Conservation (phyloP, 257 asterid genomes). For the Primulina eburnea region DNA sequence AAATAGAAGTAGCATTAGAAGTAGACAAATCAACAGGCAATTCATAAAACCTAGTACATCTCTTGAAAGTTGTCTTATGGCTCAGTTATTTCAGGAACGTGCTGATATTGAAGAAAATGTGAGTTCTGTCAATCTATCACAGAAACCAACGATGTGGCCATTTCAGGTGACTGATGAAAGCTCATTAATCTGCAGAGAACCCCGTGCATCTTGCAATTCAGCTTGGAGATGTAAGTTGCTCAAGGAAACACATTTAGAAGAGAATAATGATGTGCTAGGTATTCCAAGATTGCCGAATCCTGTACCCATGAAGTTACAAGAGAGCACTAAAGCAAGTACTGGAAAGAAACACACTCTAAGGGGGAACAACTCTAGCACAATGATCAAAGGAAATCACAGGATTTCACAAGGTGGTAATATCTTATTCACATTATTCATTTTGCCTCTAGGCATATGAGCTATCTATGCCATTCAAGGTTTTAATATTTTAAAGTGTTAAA, state of each 20-base stretch:
- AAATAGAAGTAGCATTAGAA: slow-evolving; percentile 47
- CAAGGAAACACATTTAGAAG: slow-evolving; percentile 23
- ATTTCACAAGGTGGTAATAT: slow-evolving; percentile 42
- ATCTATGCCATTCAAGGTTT: neutral
- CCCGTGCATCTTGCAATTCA: slow-evolving; percentile 28
- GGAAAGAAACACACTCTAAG: slow-evolving; percentile 28
- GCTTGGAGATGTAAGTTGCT: slow-evolving; percentile 24
- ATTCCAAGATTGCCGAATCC: slow-evolving; percentile 55
- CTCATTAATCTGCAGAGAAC: slow-evolving; percentile 43
- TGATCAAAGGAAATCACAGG: slow-evolving; percentile 27
- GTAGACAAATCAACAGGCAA: slow-evolving; percentile 39
- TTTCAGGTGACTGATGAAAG: slow-evolving; percentile 57
- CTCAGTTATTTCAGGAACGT: slow-evolving; percentile 62
- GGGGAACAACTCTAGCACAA: slow-evolving; percentile 26
- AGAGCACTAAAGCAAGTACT: slow-evolving; percentile 32
- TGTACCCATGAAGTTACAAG: slow-evolving; percentile 27
- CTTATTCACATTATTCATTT: neutral
- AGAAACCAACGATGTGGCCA: slow-evolving; percentile 43
- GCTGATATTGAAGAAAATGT: slow-evolving; percentile 45
- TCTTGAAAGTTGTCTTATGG: slow-evolving; percentile 82
- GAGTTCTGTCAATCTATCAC: slow-evolving; percentile 29
- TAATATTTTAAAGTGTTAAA: neutral
- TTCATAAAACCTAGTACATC: slow-evolving; percentile 52
- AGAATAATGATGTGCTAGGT: slow-evolving; percentile 33
- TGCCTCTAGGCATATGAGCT: neutral